Conservation (phyloP, 2,329 filamentous ascomycete genomes). For the Trichoderma pleuroti region DNA sequence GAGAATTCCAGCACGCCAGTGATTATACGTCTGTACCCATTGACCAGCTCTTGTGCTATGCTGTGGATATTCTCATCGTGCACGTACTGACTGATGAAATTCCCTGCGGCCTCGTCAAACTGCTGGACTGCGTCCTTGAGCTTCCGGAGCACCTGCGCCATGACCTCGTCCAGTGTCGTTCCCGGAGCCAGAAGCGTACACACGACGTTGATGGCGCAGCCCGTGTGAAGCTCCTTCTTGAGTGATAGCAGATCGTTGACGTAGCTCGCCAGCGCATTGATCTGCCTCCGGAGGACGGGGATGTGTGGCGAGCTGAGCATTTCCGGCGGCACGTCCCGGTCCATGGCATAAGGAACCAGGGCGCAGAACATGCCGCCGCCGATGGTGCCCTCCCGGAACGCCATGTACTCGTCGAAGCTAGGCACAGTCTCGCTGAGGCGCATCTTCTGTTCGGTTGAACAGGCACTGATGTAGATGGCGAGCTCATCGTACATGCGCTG, state of each 20-base stretch:
- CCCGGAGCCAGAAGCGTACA: conserved; percentile 26
- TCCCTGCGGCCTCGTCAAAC: conserved; percentile 26
- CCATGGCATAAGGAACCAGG: conserved; percentile 28
- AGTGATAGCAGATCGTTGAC: conserved; percentile 33
- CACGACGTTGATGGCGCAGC: conserved; percentile 31
- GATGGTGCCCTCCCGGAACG: conserved; percentile 29
- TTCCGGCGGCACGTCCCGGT: conserved; percentile 17
- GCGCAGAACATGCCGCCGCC: conserved; percentile 28
- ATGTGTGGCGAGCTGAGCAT: conserved; percentile 17
- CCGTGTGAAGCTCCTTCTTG: conserved; percentile 31
- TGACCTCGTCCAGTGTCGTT: conserved; percentile 24
- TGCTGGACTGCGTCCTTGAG: conserved; percentile 24
- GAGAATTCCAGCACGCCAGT: conserved; percentile 35
- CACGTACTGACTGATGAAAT: conserved; percentile 16
- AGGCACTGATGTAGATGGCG: conserved; percentile 26
- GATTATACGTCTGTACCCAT: conserved; percentile 31
- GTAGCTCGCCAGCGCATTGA: conserved; percentile 26
- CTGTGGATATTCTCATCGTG: conserved; percentile 18
- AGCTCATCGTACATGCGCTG: conserved; percentile 25
- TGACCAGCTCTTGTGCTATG: conserved; percentile 26
- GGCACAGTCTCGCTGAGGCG: conserved; percentile 27
- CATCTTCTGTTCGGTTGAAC: conserved; percentile 29
- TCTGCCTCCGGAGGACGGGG: conserved; percentile 26
- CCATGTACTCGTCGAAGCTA: conserved; percentile 29
- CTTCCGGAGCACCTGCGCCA: conserved; percentile 25